Evolutionary conservation across 805 yeast species (phyloP).

Genomic region (Wickerhamomyces rabaulensis): DNA sequence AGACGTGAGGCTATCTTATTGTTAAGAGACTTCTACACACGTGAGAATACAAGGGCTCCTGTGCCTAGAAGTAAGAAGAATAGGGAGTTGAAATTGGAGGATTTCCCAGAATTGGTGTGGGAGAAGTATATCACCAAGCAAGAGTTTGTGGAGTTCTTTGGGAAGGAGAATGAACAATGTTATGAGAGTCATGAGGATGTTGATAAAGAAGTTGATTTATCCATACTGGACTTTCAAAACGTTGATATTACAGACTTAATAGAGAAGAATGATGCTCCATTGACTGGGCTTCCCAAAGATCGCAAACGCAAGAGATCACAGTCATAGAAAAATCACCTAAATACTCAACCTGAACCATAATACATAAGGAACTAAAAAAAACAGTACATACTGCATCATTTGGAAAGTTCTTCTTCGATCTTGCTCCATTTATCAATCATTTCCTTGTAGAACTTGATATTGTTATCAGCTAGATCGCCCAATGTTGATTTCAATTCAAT

Average conservation of each 20-base stretch:
- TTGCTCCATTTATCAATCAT: slow-evolving; percentile 68
- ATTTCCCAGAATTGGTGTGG: slow-evolving; percentile 60
- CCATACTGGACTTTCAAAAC: slow-evolving; percentile 11
- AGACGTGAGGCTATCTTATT: slow-evolving; percentile 80
- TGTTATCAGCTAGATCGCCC: slow-evolving; percentile 66
- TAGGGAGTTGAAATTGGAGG: slow-evolving; percentile 50
- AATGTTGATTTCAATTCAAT: slow-evolving; percentile 70
- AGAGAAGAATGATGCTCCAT: background rate
- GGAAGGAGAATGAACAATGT: slow-evolving; percentile 5
- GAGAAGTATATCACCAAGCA: slow-evolving; percentile 42
- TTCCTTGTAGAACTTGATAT: slow-evolving; percentile 65
- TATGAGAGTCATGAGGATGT: slow-evolving; percentile 16
- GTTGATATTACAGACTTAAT: slow-evolving; percentile 20
- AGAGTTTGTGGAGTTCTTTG: slow-evolving; percentile 45
- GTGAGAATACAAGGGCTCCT: slow-evolving; percentile 85
- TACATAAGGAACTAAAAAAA: background rate
- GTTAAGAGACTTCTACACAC: slow-evolving; percentile 76
- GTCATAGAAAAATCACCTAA: background rate
- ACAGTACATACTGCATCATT: slow-evolving; percentile 11
- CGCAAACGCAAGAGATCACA: background rate
- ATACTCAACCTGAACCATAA: background rate
- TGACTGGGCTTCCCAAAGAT: slow-evolving; percentile 1
- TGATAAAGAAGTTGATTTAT: slow-evolving; percentile 11
- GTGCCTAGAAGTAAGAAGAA: slow-evolving; percentile 68
- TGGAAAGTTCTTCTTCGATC: slow-evolving; percentile 35